Percentiles rank a stretch among this genome's conserved stretches.
phyloP scores from a whole-genome alignment of 306 rosid species.

The Fagus sylvatica region DNA sequence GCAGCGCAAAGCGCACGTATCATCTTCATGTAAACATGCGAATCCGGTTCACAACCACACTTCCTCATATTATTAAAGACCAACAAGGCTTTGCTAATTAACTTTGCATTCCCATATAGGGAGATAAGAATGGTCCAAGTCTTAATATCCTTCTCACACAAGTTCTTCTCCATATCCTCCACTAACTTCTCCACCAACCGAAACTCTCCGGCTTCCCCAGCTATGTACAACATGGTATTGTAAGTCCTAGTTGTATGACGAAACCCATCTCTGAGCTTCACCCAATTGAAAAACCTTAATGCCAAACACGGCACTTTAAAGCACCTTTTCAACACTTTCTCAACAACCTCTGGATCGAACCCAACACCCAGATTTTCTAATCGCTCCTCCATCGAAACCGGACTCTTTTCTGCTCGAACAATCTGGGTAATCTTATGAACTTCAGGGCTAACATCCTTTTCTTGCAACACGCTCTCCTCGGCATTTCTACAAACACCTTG shows the following conservation, averaged over 20 bases:
- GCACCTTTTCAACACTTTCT: constrained; percentile 79
- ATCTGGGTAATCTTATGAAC: constrained; percentile 54
- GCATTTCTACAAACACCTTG: constrained; percentile 56
- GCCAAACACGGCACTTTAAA: constrained; percentile 72
- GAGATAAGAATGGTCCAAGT: constrained; percentile 86
- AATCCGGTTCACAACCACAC: constrained; percentile 69
- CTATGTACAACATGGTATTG: constrained; percentile 67
- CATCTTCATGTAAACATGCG: constrained; percentile 50
- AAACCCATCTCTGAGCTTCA: constrained; percentile 56
- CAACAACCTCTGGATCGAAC: constrained; percentile 57
- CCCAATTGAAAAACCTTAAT: constrained; percentile 67
- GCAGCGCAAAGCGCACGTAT: constrained; percentile 57
- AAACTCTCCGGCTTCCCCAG: constrained; percentile 76
- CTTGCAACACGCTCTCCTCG: constrained; percentile 21
- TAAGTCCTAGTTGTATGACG: constrained; percentile 51
- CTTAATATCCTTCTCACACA: constrained; percentile 52
- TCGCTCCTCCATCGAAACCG: constrained; percentile 55
- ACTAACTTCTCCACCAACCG: constrained; percentile 60
- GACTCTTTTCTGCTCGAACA: constrained; percentile 43
- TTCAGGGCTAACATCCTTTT: constrained; percentile 45
- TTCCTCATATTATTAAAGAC: constrained; percentile 59
- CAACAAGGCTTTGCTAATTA: constrained; percentile 59
- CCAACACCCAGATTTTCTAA: constrained; percentile 44
- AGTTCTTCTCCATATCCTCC: constrained; percentile 63
- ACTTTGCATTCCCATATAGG: constrained; percentile 62